phyloP scores from a whole-genome alignment of 2,329 filamentous ascomycete genomes.

The Pseudogymnoascus sp. region DNA sequence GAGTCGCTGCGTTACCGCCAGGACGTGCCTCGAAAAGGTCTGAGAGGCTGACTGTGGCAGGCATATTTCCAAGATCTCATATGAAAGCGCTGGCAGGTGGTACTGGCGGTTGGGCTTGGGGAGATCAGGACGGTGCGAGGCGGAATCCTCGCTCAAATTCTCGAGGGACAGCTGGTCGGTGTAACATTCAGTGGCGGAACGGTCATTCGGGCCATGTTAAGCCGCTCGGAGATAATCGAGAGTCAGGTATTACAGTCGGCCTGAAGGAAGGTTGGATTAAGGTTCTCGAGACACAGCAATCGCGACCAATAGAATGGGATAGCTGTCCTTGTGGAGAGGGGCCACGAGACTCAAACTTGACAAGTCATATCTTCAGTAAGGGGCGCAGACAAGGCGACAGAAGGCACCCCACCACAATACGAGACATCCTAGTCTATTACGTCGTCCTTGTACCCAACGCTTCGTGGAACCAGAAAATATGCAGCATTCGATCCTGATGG shows the following conservation, averaged over 20 bases:
- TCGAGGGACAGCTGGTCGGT: neutral
- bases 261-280: constrained; percentile 9
- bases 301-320: neutral
- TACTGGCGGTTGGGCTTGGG: neutral
- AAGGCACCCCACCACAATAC: neutral
- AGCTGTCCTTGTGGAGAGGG: neutral
- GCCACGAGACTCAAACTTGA: constrained; percentile 2
- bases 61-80: neutral
- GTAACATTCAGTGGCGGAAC: neutral
- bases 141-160: neutral
- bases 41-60: neutral
- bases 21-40: neutral
- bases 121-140: neutral
- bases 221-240: neutral
- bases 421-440: neutral
- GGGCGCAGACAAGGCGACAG: neutral
- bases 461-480: neutral
- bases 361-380: neutral
- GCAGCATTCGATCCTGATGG: neutral
- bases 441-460: neutral
- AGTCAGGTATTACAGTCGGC: neutral
- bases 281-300: neutral
- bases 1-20: neutral
- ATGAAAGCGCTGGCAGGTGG: neutral
- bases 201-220: neutral